Evolutionary conservation across 495 filamentous ascomycete genomes (phyloP).

Genomic region (Trichoderma reesei): DNA sequence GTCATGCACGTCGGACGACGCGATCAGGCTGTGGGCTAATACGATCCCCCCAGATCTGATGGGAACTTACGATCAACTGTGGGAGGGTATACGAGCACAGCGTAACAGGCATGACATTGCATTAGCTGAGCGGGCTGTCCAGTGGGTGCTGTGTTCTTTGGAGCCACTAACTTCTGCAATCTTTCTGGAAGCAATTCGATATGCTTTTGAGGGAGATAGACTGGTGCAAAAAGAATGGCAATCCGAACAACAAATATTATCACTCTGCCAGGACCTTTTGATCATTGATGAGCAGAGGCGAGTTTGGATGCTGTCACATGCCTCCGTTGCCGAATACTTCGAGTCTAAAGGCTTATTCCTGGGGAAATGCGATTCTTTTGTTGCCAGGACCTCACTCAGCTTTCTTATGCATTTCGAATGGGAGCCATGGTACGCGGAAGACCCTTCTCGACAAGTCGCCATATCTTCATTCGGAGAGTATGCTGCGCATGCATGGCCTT

Average conservation of each 20-base stretch:
- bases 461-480: not conserved
- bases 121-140: not conserved
- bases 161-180: not conserved
- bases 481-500: not conserved
- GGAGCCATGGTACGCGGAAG: not conserved
- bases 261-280: not conserved
- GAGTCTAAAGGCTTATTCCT: not conserved
- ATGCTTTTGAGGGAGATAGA: not conserved
- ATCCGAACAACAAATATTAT: not conserved
- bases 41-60: constrained; percentile 24
- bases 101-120: not conserved
- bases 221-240: not conserved
- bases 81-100: constrained; percentile 14
- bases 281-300: not conserved
- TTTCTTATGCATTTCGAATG: not conserved
- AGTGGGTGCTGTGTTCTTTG: not conserved
- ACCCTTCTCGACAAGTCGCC: not conserved
- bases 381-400: not conserved
- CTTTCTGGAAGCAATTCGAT: not conserved
- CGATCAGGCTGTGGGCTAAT: constrained; percentile 19
- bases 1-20: constrained; percentile 11
- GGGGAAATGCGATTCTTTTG: not conserved
- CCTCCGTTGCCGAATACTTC: not conserved
- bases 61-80: constrained; percentile 28
- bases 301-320: not conserved